Base-by-base conservation (phyloP, 2,329 filamentous ascomycete species). In the Clarireedia sp. region DNA sequence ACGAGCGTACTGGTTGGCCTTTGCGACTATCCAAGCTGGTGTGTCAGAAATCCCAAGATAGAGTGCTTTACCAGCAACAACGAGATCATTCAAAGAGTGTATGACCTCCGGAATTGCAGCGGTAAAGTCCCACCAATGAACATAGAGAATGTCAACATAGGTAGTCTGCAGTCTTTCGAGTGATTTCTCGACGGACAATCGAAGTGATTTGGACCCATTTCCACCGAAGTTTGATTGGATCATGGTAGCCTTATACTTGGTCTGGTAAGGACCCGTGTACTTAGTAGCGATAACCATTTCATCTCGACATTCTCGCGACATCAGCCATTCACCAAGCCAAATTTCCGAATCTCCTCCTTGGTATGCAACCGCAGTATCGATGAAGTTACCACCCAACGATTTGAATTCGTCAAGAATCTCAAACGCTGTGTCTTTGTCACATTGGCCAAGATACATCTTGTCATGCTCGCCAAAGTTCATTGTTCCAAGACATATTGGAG, bases 261-360 rank as follows among this genome's bases (percentile, higher is more conserved):
- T 57, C 74, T 75, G 49, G 55, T 46, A 66, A n/a, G 49, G 26
- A 19, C 63, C 64, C 2, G 67, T 65, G 49, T 61, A 68, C 66
- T 89, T 89, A 55, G 85, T 88, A 0, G 85, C 83, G 53, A 89
- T 73, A 16, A 89, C 83, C 69, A 89, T 79, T 49, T 69, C 58
- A 61, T 87, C 84, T 23, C 86, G 78, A 57, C 80, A 80, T n/a
- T 77, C 74, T 9, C 82, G 78, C 58, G 77, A 76, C 63, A 76
- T 74, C 81, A 87, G 85, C 84, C 85, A 89, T 62, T 86, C 82
- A 37, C 86, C 86, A 55, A 89, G 73, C 80, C 84, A 85, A 51
- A 64, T 69, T 69, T 89, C 85, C 0, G 79, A 82, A 63, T 84
- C 69, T 51, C 78, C 80, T 57, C 76, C 62, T 40, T 66, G 84